These are phyloP conservation scores for Ustilago cynodontis DNA, from an alignment of 1,284 basidiomycete genomes.

Conservation along the genomic window DNA sequence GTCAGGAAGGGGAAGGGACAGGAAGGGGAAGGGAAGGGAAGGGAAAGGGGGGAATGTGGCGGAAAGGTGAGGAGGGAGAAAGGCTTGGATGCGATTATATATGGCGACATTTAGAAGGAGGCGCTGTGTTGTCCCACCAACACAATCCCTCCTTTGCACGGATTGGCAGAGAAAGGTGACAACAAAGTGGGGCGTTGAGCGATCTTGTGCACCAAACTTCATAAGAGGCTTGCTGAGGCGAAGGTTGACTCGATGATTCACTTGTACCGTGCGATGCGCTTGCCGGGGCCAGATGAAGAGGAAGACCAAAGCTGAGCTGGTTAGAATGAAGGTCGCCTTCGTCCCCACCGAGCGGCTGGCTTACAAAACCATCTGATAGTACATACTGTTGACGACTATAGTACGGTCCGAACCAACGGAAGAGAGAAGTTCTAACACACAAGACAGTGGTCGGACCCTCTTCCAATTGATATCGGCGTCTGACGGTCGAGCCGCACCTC, in stretches of 20 bases:
- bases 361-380: too few relatives aligned
- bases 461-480: too few relatives aligned
- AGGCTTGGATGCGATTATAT: neutral
- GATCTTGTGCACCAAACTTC: neutral
- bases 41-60: neutral
- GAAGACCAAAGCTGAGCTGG: too few relatives aligned
- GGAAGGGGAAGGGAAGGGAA: neutral
- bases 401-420: too few relatives aligned
- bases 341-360: too few relatives aligned
- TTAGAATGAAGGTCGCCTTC: too few relatives aligned
- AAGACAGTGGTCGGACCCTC: too few relatives aligned
- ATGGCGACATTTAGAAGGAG: constrained; percentile 1
- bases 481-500: too few relatives aligned
- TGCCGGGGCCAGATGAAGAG: neutral
- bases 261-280: neutral
- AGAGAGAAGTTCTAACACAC: too few relatives aligned
- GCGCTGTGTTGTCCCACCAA: neutral
- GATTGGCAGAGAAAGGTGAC: neutral
- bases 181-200: neutral
- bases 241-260: neutral
- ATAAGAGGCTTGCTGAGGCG: neutral
- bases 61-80: neutral
- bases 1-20: neutral
- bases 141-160: neutral
- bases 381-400: too few relatives aligned